Percentiles rank a stretch among this genome's conserved stretches.
phyloP scores from a whole-genome alignment of 1,284 basidiomycete genomes.

The Lentinula novae-zelandiae region DNA sequence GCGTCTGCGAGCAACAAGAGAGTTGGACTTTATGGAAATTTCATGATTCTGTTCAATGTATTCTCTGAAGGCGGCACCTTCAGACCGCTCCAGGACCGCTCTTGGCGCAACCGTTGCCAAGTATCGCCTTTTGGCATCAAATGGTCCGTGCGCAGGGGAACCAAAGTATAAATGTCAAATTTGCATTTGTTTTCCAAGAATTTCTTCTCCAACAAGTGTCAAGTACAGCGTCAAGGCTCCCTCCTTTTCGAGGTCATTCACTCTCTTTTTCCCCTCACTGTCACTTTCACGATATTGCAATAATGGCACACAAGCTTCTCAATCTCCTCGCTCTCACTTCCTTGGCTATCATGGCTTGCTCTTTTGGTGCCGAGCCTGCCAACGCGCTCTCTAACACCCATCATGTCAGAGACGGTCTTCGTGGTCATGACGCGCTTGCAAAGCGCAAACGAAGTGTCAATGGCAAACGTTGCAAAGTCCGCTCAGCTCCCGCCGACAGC shows the following conservation, averaged over 20 bases:
- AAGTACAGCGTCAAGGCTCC: not conserved
- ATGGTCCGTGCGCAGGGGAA: conserved; percentile 4
- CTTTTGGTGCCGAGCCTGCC: conserved; percentile 41
- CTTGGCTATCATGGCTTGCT: conserved; percentile 51
- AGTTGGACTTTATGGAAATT: too few relatives aligned
- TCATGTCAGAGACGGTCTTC: conserved; percentile 33
- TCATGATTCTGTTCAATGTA: too few relatives aligned
- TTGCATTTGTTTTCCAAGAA: not conserved
- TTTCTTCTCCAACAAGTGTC: not conserved
- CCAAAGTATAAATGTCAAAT: not conserved
- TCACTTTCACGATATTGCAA: conserved; percentile 15
- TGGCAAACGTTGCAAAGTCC: conserved; percentile 53
- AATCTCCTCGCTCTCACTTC: conserved; percentile 56
- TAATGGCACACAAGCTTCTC: conserved; percentile 52
- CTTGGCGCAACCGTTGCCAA: not conserved
- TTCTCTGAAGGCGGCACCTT: not conserved
- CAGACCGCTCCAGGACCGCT: not conserved
- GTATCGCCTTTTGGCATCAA: not conserved
- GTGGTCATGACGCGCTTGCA: conserved; percentile 41
- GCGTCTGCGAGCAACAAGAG: too few relatives aligned
- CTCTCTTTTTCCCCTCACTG: conserved; percentile 17
- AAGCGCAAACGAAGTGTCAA: conserved; percentile 44
- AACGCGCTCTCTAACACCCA: conserved; percentile 49
- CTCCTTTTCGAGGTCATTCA: conserved; percentile 7
- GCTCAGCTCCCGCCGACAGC: conserved; percentile 30